Percentiles rank a stretch among this genome's conserved stretches.
Conservation (phyloP, 257 asterid species). For the Solanum chiquidenum region DNA sequence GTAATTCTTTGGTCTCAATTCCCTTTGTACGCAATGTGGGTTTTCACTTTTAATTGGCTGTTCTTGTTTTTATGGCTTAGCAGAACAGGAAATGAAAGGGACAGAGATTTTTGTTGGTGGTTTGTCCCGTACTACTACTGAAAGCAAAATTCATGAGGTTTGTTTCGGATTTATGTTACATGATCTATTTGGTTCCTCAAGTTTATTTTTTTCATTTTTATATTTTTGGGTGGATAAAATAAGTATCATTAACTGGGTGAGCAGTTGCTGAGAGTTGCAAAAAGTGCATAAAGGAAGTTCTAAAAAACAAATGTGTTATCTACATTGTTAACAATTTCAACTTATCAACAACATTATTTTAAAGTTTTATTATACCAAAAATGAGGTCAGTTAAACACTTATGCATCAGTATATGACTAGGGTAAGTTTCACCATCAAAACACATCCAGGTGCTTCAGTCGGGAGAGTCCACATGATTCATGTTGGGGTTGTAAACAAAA, state of each 20-base stretch:
- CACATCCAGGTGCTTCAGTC: not conserved
- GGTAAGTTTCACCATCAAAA: not conserved
- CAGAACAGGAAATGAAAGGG: conserved; percentile 31
- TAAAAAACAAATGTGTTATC: not conserved
- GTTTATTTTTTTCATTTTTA: not conserved
- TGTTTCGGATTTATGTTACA: not conserved
- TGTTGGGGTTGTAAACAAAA: not conserved
- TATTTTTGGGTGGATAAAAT: not conserved
- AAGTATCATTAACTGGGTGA: not conserved
- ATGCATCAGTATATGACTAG: not conserved
- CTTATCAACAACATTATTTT: not conserved
- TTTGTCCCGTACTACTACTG: conserved; percentile 46
- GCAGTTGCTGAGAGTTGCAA: not conserved
- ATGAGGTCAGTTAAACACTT: not conserved
- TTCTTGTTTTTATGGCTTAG: not conserved
- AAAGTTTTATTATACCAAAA: not conserved
- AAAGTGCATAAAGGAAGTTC: not conserved
- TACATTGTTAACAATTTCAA: not conserved
- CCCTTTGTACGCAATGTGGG: not conserved
- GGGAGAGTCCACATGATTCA: not conserved
- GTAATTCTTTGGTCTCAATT: not conserved
- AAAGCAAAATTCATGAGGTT: conserved; percentile 60
- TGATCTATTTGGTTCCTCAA: not conserved
- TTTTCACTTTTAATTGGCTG: not conserved
- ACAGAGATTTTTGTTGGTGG: conserved; percentile 88